Percentiles rank a stretch among this genome's conserved stretches.
These are phyloP conservation scores for Diaporthe sp. DNA, from an alignment of 2,329 filamentous ascomycete species.

Conservation along the genomic window DNA sequence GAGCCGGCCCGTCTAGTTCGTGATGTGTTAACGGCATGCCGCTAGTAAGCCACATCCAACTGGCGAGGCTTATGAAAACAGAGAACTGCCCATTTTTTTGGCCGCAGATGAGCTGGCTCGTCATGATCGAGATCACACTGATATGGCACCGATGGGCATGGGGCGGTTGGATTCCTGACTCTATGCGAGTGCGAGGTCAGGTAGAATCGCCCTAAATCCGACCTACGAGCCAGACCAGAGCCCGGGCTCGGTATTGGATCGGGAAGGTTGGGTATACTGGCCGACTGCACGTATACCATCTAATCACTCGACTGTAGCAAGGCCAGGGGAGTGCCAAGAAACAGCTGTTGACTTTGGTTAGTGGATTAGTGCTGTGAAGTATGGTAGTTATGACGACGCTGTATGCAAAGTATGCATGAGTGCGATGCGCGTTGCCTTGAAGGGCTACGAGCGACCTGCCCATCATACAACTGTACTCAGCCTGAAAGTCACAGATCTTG, in stretches of 20 bases:
- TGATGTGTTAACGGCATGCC: slow-evolving; percentile 6
- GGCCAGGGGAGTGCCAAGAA: not conserved
- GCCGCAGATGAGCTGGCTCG: slow-evolving; percentile 21
- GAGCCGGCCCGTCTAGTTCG: not conserved
- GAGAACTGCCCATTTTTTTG: slow-evolving; percentile 17
- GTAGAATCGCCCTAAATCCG: not conserved
- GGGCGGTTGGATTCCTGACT: not conserved
- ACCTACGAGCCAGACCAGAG: not conserved
- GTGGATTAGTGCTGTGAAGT: not conserved
- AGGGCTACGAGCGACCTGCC: not conserved
- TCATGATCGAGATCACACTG: slow-evolving; percentile 22
- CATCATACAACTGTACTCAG: not conserved
- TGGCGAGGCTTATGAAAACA: not conserved
- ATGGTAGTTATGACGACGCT: not conserved
- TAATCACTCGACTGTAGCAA: not conserved
- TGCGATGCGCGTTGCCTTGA: slow-evolving; percentile 8
- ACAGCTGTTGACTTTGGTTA: slow-evolving; percentile 1
- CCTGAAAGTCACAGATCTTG: not conserved
- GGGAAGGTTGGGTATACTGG: not conserved
- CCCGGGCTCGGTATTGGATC: not conserved
- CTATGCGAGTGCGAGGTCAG: slow-evolving; percentile 7
- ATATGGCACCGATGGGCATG: not conserved
- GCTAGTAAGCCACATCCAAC: slow-evolving; percentile 15
- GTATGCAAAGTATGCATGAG: slow-evolving; percentile 1
- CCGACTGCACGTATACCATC: not conserved